Evolutionary conservation across 495 filamentous ascomycete species (phyloP), one percentile per base, ranked within the genome.

Genomic region (Aspergillus nanangensis): DNA sequence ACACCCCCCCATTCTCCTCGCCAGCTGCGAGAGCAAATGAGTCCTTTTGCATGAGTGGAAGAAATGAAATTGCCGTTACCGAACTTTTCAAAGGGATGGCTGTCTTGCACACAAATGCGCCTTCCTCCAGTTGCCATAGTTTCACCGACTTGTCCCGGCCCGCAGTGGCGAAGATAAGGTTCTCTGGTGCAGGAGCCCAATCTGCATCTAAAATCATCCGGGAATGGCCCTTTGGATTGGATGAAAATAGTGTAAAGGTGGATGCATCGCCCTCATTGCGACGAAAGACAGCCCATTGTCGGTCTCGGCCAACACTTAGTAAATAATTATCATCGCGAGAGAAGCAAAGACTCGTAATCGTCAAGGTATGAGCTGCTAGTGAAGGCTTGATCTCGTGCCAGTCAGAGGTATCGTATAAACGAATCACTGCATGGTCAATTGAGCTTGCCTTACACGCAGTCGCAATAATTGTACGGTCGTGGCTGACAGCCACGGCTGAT

Each of bases 401-500:
- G 48, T 77, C 74, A 20, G 74, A 76, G 17, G 89, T 91, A 55
- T 92, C 87, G 57, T 94, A 96, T 1, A 99, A 58, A 15, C 93
- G 82, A 49, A 99, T 88, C 35, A 96, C 90, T 31, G 93, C 93
- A 57, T 99, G 94, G 53, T 96, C 90, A 39, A 91, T 68, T 11
- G 89, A 93, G 64, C 82, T 91, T 14, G 94, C 94, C 59, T 85
- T 87, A 69, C 92, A 97, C 2, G 92, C 89, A n/a, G 89, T 95
- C 14, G 94, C 93, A 25, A 99, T 77, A 18, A 95, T 53, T 2
- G 57, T 70, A 13, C 84, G 83, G 54, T 87, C 83, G 48, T 86
- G 79, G 53, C 81, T 89, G 7, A 82, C 78, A n/a, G 91, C 87
- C 18, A 96, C 80, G 8, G 88, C 83, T 17, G 90, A 94, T 32